Base-by-base conservation (phyloP, 306 rosid species). In the Gastrolobium bilobum region DNA sequence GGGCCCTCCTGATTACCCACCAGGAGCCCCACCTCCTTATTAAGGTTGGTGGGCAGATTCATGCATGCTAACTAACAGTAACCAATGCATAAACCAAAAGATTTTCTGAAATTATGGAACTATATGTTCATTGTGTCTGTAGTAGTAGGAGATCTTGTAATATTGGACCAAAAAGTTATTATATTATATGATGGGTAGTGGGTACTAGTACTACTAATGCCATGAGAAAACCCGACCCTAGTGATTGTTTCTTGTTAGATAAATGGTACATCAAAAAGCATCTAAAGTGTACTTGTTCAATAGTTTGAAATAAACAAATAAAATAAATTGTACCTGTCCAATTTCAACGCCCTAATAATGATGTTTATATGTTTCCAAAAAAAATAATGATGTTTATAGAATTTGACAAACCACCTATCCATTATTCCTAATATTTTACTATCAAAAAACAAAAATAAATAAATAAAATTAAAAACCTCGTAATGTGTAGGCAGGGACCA, bases 11-110 rank as follows among this genome's bases (percentile, higher is more conserved):
- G 50, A 20, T 35, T 51, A 52, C 20, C 72, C 72, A 30, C 26
- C 61, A 10, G 39, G 31, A 20, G 38, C 38, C 6, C 62, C 44
- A 38, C 68, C 60, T 35, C 67, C 68, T 64, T 76, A 48, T 20
- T 47, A 11, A 26, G 63, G 30, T 29, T 31, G 8, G 10, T 53
- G 33, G 3, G 20, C 10, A 42, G 2, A 66, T 42, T 43, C 4
- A 43, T 67, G 73, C 56, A 30, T 26, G 10, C 60, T 69, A 33
- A 68, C 43, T 43, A 48, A n/a, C 31, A 13, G 30, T 7, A 68
- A 11, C 30, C 30, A 30, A 13, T 68, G 60, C 33, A 48, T 5
- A 43, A 37, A 68, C 46, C 59, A 3, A 11, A 11, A 34, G 42
- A n/a, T 42, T 66, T 64, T 65, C 0, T 42, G 0, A 26, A 20